Evolutionary conservation across 306 rosid genomes (phyloP).

Genomic region (Glycyrrhiza uralensis): DNA sequence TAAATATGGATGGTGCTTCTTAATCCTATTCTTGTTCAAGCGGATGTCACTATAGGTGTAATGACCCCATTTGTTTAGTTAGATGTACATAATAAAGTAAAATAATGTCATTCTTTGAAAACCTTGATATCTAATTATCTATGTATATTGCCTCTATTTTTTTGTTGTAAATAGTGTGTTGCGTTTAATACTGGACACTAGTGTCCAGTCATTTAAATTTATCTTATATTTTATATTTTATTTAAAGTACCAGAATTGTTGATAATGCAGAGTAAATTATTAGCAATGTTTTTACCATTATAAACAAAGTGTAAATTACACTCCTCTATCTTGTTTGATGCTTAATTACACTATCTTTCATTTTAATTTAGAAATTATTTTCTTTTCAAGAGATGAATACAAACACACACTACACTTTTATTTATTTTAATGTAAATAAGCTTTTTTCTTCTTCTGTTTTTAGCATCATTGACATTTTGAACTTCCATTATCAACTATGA

Average conservation of each 20-base stretch:
- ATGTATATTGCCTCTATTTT: conserved; percentile 30
- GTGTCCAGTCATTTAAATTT: not conserved
- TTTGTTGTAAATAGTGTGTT: conserved; percentile 34
- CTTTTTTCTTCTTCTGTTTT: no score
- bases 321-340: not conserved
- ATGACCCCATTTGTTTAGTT: conserved; percentile 32
- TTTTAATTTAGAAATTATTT: not conserved
- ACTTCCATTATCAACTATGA: no score
- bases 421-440: no score
- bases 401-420: no score
- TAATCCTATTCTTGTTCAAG: conserved; percentile 21
- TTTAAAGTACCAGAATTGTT: not conserved
- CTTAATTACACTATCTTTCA: not conserved
- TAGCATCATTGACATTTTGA: no score
- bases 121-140: conserved; percentile 19
- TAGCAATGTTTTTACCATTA: not conserved
- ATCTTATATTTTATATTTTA: conserved; percentile 7
- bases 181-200: not conserved
- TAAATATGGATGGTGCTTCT: conserved; percentile 34
- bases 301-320: not conserved
- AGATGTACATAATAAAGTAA: conserved; percentile 33
- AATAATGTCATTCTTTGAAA: conserved; percentile 46
- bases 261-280: not conserved
- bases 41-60: conserved; percentile 24
- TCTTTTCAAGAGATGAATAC: no score